Evolutionary conservation across 345 rosid species (phyloP).

Genomic region (Eucalyptus microcorys): DNA sequence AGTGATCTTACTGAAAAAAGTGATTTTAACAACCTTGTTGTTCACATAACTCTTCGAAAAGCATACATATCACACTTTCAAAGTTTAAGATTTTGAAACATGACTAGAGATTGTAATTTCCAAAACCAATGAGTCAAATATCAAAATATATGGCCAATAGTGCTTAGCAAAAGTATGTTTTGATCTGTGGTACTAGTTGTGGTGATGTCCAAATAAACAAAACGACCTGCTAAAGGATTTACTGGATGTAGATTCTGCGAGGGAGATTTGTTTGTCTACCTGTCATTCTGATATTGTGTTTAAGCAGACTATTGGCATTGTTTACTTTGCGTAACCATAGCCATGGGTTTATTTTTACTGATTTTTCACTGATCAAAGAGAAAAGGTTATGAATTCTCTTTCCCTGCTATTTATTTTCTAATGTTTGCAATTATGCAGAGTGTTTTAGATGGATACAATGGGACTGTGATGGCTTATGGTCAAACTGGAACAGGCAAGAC

Average conservation of each 20-base stretch:
- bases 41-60: neutral
- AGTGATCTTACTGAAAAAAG: neutral
- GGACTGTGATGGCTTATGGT: conserved; percentile 98
- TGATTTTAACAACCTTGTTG: neutral
- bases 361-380: neutral
- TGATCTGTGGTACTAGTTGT: neutral
- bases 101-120: neutral
- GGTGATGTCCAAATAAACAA: neutral
- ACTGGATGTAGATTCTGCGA: neutral
- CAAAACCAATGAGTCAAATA: neutral
- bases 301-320: neutral
- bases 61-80: neutral
- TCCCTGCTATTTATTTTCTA: neutral
- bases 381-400: neutral
- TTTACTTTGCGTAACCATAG: neutral
- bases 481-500: conserved; percentile 99
- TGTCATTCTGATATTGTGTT: neutral
- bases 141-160: neutral
- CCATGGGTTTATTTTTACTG: neutral
- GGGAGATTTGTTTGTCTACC: neutral
- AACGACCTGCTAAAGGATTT: neutral
- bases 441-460: conserved; percentile 97
- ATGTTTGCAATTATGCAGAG: conserved; percentile 33
- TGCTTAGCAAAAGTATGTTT: neutral
- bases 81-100: neutral